phyloP scores from a whole-genome alignment of 371 early-diverging fungal genomes.

The Mycotypha africana region DNA sequence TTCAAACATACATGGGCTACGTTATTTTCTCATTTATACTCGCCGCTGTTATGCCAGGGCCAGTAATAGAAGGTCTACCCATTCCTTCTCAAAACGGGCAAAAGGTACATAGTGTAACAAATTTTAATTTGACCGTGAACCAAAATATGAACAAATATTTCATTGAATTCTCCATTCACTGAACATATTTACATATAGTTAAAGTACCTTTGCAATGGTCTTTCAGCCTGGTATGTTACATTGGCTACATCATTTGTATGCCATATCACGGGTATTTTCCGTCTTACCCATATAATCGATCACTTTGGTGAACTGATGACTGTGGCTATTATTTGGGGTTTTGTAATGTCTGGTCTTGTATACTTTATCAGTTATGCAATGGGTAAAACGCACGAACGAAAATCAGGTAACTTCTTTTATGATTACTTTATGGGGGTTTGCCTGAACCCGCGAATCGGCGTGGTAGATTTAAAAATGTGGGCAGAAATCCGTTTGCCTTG shows the following conservation, averaged over 20 bases:
- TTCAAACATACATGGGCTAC: constrained; percentile 58
- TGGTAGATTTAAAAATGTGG: constrained; percentile 82
- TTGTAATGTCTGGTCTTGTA: constrained; percentile 40
- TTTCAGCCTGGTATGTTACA: constrained; percentile 51
- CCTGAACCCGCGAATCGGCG: constrained; percentile 73
- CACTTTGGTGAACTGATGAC: constrained; percentile 61
- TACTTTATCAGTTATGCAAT: constrained; percentile 27
- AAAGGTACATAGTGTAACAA: constrained; percentile 21
- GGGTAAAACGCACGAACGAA: constrained; percentile 44
- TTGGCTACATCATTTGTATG: constrained; percentile 39
- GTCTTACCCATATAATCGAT: constrained; percentile 51
- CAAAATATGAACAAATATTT: neutral
- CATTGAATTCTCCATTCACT: no score
- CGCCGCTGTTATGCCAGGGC: constrained; percentile 67
- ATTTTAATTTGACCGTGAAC: no score
- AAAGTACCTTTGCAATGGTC: constrained; percentile 56
- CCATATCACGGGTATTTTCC: constrained; percentile 47
- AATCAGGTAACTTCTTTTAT: constrained; percentile 74
- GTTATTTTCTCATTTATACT: constrained; percentile 49
- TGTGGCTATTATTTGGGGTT: constrained; percentile 52
- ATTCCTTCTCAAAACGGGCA: constrained; percentile 60
- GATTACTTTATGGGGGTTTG: constrained; percentile 74
- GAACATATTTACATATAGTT: no score
- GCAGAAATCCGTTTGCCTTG: constrained; percentile 77
- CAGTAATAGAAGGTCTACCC: constrained; percentile 61